Percentiles rank a stretch among this genome's conserved stretches.
Conservation (phyloP, 768 basidiomycete species). For the Pleurotus tuber-regium region DNA sequence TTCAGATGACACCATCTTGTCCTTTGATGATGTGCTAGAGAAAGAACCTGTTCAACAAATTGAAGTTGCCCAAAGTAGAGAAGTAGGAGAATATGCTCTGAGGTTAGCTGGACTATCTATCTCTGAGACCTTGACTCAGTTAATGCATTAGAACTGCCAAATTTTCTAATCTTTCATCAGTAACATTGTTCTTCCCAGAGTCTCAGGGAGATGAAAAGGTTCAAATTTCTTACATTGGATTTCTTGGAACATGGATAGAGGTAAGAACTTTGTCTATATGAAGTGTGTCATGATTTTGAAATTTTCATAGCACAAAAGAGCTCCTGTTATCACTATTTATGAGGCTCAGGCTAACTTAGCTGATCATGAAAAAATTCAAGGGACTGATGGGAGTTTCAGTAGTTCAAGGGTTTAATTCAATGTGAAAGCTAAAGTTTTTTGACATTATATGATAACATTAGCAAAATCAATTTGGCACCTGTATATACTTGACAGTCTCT, state of each 20-base stretch:
- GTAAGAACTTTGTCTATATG: constrained; percentile 31
- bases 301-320: constrained; percentile 58
- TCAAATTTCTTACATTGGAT: constrained; percentile 81
- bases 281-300: constrained; percentile 2
- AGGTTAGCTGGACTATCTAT: constrained; percentile 47
- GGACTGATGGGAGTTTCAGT: constrained; percentile 62
- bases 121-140: not conserved
- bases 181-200: constrained; percentile 82
- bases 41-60: constrained; percentile 71
- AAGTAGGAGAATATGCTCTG: constrained; percentile 82
- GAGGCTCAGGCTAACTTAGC: constrained; percentile 85
- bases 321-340: constrained; percentile 83
- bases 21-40: constrained; percentile 73
- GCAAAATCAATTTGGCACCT: no score
- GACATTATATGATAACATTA: no score
- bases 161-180: constrained; percentile 75
- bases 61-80: constrained; percentile 62
- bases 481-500: no score
- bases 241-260: constrained; percentile 80
- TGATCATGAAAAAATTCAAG: constrained; percentile 85
- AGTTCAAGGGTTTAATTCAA: constrained; percentile 31
- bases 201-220: constrained; percentile 78
- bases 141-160: constrained; percentile 66
- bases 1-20: constrained; percentile 72
- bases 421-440: no score